These are phyloP conservation scores for Viola odorata DNA, from an alignment of 345 rosid genomes.

Conservation along the genomic window DNA sequence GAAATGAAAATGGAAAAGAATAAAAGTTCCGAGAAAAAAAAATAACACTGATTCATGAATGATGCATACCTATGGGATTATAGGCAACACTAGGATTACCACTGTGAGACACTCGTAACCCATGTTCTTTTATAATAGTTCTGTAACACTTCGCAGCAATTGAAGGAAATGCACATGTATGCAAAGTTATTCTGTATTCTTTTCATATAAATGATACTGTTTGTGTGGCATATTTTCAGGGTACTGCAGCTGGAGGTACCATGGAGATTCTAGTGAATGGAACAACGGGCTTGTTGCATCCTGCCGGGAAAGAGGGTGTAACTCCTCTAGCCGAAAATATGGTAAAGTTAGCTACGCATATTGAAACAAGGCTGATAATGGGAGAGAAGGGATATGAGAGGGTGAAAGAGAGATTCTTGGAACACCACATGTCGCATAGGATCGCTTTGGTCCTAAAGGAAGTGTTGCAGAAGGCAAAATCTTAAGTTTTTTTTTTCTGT, in stretches of 20 bases:
- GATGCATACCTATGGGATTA: no score
- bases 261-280: slow-evolving; percentile 44
- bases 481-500: background rate
- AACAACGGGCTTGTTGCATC: slow-evolving; percentile 45
- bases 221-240: slow-evolving; percentile 15
- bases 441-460: slow-evolving; percentile 38
- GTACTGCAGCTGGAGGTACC: slow-evolving; percentile 52
- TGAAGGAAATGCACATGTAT: no score
- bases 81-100: no score
- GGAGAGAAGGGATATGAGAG: slow-evolving; percentile 46
- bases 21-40: no score
- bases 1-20: no score
- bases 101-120: no score
- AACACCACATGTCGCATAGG: slow-evolving; percentile 43
- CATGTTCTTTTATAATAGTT: no score
- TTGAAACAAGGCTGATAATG: slow-evolving; percentile 46
- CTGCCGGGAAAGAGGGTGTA: slow-evolving; percentile 40
- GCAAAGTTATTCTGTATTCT: no score
- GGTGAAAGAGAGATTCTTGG: slow-evolving; percentile 38
- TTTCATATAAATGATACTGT: no score
- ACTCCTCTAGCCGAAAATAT: slow-evolving; percentile 39
- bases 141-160: no score
- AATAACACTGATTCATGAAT: no score
- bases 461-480: slow-evolving; percentile 25
- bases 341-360: slow-evolving; percentile 41